A percentile compares a stretch with the other conserved stretches of the same genome.
Evolutionary conservation across 2,329 filamentous ascomycete species (phyloP).

Genomic region (Paracoccidioides brasiliensis): DNA sequence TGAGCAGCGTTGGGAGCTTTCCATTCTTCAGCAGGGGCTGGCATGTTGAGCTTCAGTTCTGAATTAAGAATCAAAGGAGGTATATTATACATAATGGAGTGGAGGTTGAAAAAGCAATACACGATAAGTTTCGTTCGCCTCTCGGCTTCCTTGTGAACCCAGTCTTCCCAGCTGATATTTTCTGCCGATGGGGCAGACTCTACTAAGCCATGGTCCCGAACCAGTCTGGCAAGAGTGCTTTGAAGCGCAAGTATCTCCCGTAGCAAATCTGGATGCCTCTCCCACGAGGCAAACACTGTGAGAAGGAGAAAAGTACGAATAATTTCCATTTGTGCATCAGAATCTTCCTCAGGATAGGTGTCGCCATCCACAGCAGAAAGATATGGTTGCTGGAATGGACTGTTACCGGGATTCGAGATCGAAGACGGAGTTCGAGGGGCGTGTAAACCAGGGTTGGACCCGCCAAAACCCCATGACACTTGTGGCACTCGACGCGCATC

Average conservation of each 20-base stretch:
- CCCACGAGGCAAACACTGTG: slow-evolving; percentile 49
- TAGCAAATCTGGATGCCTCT: slow-evolving; percentile 43
- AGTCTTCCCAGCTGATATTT: slow-evolving; percentile 40
- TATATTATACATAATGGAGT: slow-evolving; percentile 50
- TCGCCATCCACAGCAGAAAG: slow-evolving; percentile 22
- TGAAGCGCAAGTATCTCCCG: slow-evolving; percentile 45
- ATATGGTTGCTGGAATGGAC: slow-evolving; percentile 31
- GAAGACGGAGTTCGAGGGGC: slow-evolving; percentile 30
- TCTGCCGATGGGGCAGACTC: slow-evolving; percentile 23
- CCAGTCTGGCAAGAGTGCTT: slow-evolving; percentile 42
- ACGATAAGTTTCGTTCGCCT: slow-evolving; percentile 44
- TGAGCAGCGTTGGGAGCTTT: slow-evolving; percentile 38
- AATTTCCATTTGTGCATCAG: slow-evolving; percentile 37
- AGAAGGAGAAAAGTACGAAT: slow-evolving; percentile 39
- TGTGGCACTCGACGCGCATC: slow-evolving; percentile 34
- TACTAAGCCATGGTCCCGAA: slow-evolving; percentile 40
- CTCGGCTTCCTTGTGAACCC: slow-evolving; percentile 41
- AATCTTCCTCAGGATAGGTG: slow-evolving; percentile 28
- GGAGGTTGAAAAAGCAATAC: slow-evolving; percentile 46
- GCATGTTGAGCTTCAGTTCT: slow-evolving; percentile 42
- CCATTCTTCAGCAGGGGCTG: slow-evolving; percentile 43
- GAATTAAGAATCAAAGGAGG: slow-evolving; percentile 44
- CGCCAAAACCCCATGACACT: slow-evolving; percentile 31
- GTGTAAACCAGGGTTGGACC: slow-evolving; percentile 21
- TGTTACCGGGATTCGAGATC: slow-evolving; percentile 30